Conservation (phyloP, 176 grass and related monocot species). For the Lolium perenne region DNA sequence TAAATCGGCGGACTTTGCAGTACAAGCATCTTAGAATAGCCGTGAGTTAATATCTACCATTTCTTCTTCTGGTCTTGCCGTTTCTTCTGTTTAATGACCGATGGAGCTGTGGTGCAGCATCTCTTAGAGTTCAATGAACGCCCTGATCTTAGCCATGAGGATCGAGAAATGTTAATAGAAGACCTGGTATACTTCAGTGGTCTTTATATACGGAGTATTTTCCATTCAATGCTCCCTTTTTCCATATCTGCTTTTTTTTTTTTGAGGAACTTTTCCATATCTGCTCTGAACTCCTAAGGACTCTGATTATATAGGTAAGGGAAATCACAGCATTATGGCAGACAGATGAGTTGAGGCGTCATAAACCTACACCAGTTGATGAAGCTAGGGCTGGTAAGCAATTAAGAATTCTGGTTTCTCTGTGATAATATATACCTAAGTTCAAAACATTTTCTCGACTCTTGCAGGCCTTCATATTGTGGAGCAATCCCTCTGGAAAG, state of each 20-base stretch:
- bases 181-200: slow-evolving; percentile 72
- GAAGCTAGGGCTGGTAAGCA: slow-evolving; percentile 85
- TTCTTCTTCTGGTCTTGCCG: slow-evolving; percentile 17
- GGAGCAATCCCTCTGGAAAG: slow-evolving; percentile 98
- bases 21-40: slow-evolving; percentile 94
- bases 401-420: not conserved
- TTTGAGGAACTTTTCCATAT: too few relatives aligned
- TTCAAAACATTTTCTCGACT: slow-evolving; percentile 1
- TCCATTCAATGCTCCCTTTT: not conserved
- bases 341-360: slow-evolving; percentile 94
- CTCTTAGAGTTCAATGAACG: slow-evolving; percentile 91
- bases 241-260: not conserved
- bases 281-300: slow-evolving; percentile 2
- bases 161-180: slow-evolving; percentile 92
- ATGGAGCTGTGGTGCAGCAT: slow-evolving; percentile 55
- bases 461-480: slow-evolving; percentile 87
- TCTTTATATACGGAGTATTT: not conserved
- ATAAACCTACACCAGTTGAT: slow-evolving; percentile 95
- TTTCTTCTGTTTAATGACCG: slow-evolving; percentile 9
- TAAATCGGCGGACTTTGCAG: slow-evolving; percentile 87
- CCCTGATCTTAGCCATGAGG: slow-evolving; percentile 88
- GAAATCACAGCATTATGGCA: slow-evolving; percentile 96
- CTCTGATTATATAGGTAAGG: slow-evolving; percentile 56
- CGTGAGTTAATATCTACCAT: slow-evolving; percentile 51
- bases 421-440: slow-evolving; percentile 12